Conservation (phyloP, 257 asterid genomes). For the Craterostigma plantagineum region DNA sequence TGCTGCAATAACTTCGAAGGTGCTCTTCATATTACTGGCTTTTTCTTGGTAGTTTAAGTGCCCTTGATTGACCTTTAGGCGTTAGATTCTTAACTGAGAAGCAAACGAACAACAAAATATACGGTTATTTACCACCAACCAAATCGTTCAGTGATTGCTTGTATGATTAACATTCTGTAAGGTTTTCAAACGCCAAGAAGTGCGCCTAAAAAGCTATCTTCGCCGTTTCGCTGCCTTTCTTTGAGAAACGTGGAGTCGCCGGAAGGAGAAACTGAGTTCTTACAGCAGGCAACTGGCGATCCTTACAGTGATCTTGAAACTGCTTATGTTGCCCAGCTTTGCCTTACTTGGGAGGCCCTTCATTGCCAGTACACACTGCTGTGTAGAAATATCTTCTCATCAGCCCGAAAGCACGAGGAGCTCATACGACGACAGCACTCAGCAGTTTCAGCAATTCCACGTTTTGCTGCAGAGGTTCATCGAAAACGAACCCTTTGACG, state of each 20-base stretch:
- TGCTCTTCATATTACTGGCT: background rate
- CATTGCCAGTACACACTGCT: slow-evolving; percentile 81
- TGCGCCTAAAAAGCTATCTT: slow-evolving; percentile 61
- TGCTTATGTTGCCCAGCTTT: slow-evolving; percentile 71
- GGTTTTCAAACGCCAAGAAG: slow-evolving; percentile 57
- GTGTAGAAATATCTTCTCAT: slow-evolving; percentile 48
- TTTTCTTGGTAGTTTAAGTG: no score
- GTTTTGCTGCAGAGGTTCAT: slow-evolving; percentile 79
- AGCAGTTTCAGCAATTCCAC: slow-evolving; percentile 82
- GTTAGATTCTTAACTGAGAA: no score
- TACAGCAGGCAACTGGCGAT: slow-evolving; percentile 28
- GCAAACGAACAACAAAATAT: no score
- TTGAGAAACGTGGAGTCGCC: slow-evolving; percentile 42
- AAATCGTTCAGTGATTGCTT: background rate
- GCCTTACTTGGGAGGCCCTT: slow-evolving; percentile 94
- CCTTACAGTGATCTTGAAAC: slow-evolving; percentile 67
- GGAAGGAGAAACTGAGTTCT: slow-evolving; percentile 64
- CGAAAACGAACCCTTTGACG: slow-evolving; percentile 87
- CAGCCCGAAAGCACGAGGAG: slow-evolving; percentile 23
- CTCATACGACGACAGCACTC: slow-evolving; percentile 71
- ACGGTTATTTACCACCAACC: no score
- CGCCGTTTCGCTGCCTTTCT: slow-evolving; percentile 71
- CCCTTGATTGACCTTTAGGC: no score
- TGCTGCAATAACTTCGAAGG: background rate
- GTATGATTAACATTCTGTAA: slow-evolving; percentile 9